phyloP scores from a whole-genome alignment of 805 yeast genomes.

The Gaillardinia entomophila region DNA sequence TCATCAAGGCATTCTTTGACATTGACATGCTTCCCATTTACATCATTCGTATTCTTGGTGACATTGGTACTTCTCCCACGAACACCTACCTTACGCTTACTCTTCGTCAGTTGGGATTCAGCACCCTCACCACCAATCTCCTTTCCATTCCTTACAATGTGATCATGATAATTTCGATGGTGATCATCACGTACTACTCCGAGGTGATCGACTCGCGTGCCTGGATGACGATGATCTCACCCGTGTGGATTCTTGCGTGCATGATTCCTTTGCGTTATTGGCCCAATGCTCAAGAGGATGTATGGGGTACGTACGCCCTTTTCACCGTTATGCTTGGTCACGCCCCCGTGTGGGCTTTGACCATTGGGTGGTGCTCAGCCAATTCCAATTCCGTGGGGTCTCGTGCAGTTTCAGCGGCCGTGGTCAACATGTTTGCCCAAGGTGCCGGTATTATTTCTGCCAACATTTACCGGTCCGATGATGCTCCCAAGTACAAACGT shows the following conservation, averaged over 20 bases:
- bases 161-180: slow-evolving; percentile 14
- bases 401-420: slow-evolving; percentile 59
- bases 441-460: slow-evolving; percentile 48
- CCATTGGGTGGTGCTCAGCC: slow-evolving; percentile 56
- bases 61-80: slow-evolving; percentile 8
- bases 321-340: slow-evolving; percentile 34
- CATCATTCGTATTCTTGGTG: slow-evolving; percentile 36
- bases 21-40: slow-evolving; percentile 54
- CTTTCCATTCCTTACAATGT: slow-evolving; percentile 47
- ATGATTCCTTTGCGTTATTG: slow-evolving; percentile 33
- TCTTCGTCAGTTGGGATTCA: slow-evolving; percentile 37
- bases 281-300: slow-evolving; percentile 31
- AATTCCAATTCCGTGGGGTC: slow-evolving; percentile 60
- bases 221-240: slow-evolving; percentile 9
- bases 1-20: slow-evolving; percentile 39
- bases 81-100: slow-evolving; percentile 6
- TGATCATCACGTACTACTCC: slow-evolving; percentile 15
- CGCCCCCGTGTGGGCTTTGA: slow-evolving; percentile 49
- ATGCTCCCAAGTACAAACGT: slow-evolving; percentile 52
- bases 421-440: slow-evolving; percentile 62
- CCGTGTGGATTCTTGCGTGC: slow-evolving; percentile 24
- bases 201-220: slow-evolving; percentile 19
- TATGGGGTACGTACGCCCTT: slow-evolving; percentile 40
- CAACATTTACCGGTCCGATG: slow-evolving; percentile 52
- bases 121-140: slow-evolving; percentile 46